These are phyloP conservation scores for Epichloe elymi DNA, from an alignment of 2,329 filamentous ascomycete genomes.

Conservation along the genomic window DNA sequence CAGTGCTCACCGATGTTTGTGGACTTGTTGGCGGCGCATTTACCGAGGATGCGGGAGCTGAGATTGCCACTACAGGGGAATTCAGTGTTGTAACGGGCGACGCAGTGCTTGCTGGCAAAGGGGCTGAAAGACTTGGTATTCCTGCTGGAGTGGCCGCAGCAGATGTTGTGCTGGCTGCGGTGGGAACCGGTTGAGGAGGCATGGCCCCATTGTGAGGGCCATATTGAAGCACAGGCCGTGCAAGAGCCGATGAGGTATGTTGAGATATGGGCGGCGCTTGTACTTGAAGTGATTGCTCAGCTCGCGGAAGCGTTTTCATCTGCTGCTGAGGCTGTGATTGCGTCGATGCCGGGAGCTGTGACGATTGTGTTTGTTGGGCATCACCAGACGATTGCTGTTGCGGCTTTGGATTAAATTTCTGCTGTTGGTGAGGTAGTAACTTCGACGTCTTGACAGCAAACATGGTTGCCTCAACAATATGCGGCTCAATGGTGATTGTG, in stretches of 20 bases:
- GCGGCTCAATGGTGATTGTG: slow-evolving; percentile 65
- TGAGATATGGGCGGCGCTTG: neutral
- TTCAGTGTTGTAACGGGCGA: neutral
- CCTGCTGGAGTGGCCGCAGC: slow-evolving; percentile 11
- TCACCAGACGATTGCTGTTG: slow-evolving; percentile 8
- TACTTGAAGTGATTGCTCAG: neutral
- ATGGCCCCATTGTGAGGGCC: slow-evolving; percentile 50
- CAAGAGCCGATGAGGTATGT: slow-evolving; percentile 6
- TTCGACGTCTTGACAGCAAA: slow-evolving; percentile 57
- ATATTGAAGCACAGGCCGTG: slow-evolving; percentile 50
- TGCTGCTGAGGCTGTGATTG: slow-evolving; percentile 12
- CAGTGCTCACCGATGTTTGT: neutral
- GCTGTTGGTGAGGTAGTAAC: slow-evolving; percentile 24
- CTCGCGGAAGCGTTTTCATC: neutral
- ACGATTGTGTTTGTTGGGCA: slow-evolving; percentile 6
- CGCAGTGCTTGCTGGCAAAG: neutral
- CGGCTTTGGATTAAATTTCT: slow-evolving; percentile 7
- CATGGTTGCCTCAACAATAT: slow-evolving; percentile 65
- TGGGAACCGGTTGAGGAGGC: slow-evolving; percentile 36
- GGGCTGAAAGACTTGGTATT: slow-evolving; percentile 7
- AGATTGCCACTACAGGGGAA: neutral
- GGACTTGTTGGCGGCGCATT: neutral
- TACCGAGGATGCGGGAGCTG: neutral
- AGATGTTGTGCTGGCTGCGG: slow-evolving; percentile 9
- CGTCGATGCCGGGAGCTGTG: neutral